Conservation (phyloP, 129 eudicot genomes). For the Centrapalus pauciflorus region DNA sequence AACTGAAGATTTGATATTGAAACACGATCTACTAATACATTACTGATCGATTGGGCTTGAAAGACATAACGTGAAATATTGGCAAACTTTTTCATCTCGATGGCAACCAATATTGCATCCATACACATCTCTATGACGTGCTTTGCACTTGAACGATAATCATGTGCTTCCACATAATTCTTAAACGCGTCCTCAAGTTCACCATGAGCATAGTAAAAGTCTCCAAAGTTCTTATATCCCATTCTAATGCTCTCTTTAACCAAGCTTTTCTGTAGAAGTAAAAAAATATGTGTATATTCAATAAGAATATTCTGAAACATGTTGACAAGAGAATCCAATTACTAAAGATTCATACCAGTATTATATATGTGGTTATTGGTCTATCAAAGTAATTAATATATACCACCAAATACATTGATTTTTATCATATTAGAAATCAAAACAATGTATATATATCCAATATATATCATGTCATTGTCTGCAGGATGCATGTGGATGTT, state of each 20-base stretch:
- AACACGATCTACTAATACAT: conserved; percentile 37
- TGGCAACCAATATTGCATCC: conserved; percentile 67
- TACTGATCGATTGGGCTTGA: conserved; percentile 53
- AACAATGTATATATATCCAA: too few species aligned
- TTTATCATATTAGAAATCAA: too few species aligned
- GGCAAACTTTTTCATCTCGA: conserved; percentile 68
- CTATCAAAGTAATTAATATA: too few species aligned
- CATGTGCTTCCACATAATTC: conserved; percentile 65
- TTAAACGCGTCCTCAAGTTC: conserved; percentile 72
- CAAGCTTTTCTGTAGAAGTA: conserved; percentile 48
- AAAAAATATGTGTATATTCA: neutral
- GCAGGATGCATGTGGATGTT: too few species aligned
- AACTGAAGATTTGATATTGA: conserved; percentile 46
- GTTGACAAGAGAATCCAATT: too few species aligned
- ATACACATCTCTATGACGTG: conserved; percentile 52
- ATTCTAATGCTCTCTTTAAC: conserved; percentile 66
- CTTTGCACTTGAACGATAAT: conserved; percentile 57
- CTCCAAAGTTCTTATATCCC: conserved; percentile 83
- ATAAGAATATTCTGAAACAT: too few species aligned
- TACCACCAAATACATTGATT: too few species aligned
- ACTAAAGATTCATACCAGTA: too few species aligned
- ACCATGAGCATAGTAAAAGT: conserved; percentile 69
- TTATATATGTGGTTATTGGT: too few species aligned
- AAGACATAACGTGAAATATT: conserved; percentile 60
- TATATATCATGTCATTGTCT: too few species aligned